Conservation (phyloP, 345 rosid species). For the Abelmoschus esculentus region DNA sequence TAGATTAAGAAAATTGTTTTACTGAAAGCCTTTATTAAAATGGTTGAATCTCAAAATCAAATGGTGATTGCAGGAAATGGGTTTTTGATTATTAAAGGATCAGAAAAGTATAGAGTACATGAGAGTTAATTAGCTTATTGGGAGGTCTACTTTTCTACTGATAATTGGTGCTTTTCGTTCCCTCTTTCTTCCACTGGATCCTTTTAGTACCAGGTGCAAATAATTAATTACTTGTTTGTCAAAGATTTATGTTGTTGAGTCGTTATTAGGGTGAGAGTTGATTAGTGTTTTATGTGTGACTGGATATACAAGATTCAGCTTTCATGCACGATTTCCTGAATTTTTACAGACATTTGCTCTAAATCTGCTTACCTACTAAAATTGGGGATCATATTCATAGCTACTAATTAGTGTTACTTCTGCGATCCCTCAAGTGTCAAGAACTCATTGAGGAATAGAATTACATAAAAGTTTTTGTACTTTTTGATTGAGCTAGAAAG, state of each 20-base stretch:
- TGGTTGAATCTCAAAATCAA: background rate
- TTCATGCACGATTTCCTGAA: background rate
- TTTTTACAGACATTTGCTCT: background rate
- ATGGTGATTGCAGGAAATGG: background rate
- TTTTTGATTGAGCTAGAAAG: background rate
- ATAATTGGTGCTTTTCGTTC: background rate
- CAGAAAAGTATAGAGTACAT: background rate
- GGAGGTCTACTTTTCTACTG: constrained; percentile 2
- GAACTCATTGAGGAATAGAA: background rate
- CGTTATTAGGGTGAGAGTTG: background rate
- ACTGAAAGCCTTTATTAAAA: background rate
- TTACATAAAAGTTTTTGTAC: background rate
- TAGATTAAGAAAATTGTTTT: background rate
- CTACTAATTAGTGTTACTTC: background rate
- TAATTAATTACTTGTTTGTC: background rate
- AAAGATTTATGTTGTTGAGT: background rate
- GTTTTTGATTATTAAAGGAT: background rate
- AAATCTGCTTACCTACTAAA: background rate
- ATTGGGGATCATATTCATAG: background rate
- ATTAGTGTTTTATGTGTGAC: background rate
- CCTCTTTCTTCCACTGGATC: background rate
- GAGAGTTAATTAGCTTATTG: background rate
- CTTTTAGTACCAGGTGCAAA: background rate
- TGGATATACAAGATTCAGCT: background rate
- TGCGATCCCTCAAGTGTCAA: background rate